These are phyloP conservation scores for Vaccinium darrowii DNA, from an alignment of 148 eudicot genomes.

Conservation along the genomic window DNA sequence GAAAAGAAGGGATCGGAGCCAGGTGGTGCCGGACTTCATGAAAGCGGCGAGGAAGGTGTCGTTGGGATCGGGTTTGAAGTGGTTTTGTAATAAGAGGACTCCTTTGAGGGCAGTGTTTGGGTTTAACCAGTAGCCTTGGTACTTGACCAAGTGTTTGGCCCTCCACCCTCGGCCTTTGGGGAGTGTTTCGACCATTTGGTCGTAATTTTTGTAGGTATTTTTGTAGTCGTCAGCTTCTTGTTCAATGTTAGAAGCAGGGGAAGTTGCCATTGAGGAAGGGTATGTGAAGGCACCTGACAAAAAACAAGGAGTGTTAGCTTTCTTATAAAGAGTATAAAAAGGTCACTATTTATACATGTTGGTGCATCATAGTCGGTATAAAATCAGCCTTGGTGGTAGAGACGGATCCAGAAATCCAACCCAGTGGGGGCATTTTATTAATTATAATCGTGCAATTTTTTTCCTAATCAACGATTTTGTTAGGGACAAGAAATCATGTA, in stretches of 20 bases:
- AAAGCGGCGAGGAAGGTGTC: constrained; percentile 4
- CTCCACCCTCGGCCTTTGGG: constrained; percentile 19
- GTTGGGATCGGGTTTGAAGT: constrained; percentile 13
- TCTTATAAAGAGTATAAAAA: no score
- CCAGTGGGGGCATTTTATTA: no score
- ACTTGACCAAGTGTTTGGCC: background rate
- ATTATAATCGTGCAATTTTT: no score
- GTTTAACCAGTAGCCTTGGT: constrained; percentile 15
- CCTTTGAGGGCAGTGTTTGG: background rate
- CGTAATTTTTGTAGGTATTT: background rate
- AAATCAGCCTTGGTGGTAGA: no score
- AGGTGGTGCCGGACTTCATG: constrained; percentile 21
- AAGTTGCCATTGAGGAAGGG: background rate
- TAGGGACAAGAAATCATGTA: no score
- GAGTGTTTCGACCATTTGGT: background rate
- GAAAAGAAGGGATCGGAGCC: background rate
- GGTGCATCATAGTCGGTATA: no score
- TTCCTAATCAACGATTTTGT: no score
- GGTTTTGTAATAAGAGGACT: background rate
- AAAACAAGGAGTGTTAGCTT: no score
- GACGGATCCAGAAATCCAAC: no score
- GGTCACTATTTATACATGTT: no score
- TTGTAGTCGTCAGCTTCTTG: background rate
- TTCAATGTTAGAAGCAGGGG: background rate
- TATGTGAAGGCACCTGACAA: background rate